Evolutionary conservation across 768 basidiomycete genomes (phyloP), one percentile per base, ranked within the genome.

Genomic region (Serendipita sp.): DNA sequence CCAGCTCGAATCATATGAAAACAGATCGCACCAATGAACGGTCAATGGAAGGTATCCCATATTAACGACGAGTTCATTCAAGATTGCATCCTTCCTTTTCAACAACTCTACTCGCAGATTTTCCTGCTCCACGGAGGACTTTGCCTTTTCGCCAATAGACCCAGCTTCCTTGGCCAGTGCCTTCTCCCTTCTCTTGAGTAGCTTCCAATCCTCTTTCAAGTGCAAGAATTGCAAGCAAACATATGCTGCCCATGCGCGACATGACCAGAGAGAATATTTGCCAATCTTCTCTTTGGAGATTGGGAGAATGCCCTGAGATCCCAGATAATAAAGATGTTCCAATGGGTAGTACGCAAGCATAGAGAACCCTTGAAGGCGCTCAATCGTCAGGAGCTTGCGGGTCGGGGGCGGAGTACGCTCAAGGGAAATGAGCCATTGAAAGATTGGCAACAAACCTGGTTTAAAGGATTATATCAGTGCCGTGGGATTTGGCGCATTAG

Each of bases 281-380:
- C 79, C 77, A 44, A 91, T 72, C 32, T 71, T 73, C 38, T 76
- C 74, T n/a, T 78, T 75, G 7, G 81, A 74, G 51, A 86, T 68
- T 13, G 86, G 84, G 38, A 89, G 79, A 63, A 90, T 75, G 16
- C 78, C 77, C 67, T 86, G 83, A 2, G 80, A 76, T 44, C 78
- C 71, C 66, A 91, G 77, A 70, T 87, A 91, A 69, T 79, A 83
- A n/a, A 89, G 74, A 56, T 90, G 87, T 69, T 91, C 87, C 52
- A 91, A 78, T 0, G 88, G 89, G 70, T 86, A 91, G 75, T 86
- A 91, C 0, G 76, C 80, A 10, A 91, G 76, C 88, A 91, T 89
- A 1, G 85, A 75, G 75, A 80, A 74, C 16, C 82, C 89, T 71
- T 91, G 89, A 23, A 89, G 75, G 32, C 89, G 85, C 71, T 91